These are phyloP conservation scores for Sporothrix curviconia DNA, from an alignment of 2,329 filamentous ascomycete genomes.

Conservation along the genomic window DNA sequence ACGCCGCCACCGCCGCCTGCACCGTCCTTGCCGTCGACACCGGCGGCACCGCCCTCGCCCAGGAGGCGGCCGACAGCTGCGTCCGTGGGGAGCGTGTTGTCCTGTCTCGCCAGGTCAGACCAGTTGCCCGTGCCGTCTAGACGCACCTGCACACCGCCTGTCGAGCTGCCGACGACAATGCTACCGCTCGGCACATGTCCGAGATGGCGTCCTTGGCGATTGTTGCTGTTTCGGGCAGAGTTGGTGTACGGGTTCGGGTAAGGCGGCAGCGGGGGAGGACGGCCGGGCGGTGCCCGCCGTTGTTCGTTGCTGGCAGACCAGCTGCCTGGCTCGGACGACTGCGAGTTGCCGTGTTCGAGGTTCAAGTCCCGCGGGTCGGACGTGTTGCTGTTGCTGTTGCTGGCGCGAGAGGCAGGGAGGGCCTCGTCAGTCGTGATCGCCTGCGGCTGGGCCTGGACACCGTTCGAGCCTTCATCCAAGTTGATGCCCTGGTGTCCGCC, in stretches of 20 bases:
- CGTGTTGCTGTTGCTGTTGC: conserved; percentile 15
- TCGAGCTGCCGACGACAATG: conserved; percentile 65
- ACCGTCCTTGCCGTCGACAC: conserved; percentile 43
- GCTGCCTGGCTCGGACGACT: conserved; percentile 22
- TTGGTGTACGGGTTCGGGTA: conserved; percentile 42
- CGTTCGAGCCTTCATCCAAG: background rate
- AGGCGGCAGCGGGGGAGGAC: conserved; percentile 36
- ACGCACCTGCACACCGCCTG: conserved; percentile 84
- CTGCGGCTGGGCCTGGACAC: conserved; percentile 29
- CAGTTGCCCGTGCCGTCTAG: conserved; percentile 77
- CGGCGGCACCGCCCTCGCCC: conserved; percentile 39
- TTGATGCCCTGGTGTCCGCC: conserved; percentile 11
- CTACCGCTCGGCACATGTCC: conserved; percentile 49
- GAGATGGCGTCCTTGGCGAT: conserved; percentile 14
- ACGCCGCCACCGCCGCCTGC: conserved; percentile 64
- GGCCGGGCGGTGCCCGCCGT: conserved; percentile 23
- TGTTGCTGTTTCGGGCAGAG: conserved; percentile 18
- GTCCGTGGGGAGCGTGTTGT: conserved; percentile 65
- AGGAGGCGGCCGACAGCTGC: conserved; percentile 45
- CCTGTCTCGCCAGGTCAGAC: conserved; percentile 83
- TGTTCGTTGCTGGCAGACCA: conserved; percentile 22
- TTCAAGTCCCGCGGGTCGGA: conserved; percentile 1
- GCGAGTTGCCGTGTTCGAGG: background rate
- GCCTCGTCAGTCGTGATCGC: conserved; percentile 48
- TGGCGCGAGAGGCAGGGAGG: conserved; percentile 32